These are phyloP conservation scores for Aspergillus fijiensis DNA, from an alignment of 2,329 filamentous ascomycete genomes.

Conservation along the genomic window DNA sequence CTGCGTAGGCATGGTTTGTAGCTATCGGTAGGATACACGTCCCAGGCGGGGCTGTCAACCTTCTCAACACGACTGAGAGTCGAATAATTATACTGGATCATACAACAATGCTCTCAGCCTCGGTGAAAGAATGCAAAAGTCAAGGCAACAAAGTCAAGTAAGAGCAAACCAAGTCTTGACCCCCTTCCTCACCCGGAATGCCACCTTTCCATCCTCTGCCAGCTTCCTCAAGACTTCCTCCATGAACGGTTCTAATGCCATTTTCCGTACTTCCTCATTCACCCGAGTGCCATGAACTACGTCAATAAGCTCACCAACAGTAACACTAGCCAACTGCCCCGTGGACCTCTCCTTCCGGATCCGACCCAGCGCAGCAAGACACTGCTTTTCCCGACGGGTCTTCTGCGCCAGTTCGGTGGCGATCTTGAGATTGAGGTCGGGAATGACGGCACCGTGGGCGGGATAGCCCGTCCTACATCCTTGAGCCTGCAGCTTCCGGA, in stretches of 20 bases:
- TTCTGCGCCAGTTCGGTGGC: slow-evolving; percentile 39
- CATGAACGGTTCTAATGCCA: neutral
- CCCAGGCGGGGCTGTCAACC: too few relatives aligned
- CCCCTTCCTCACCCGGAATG: too few relatives aligned
- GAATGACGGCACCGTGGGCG: slow-evolving; percentile 46
- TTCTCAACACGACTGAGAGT: too few relatives aligned
- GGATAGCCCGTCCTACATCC: slow-evolving; percentile 45
- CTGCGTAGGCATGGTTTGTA: too few relatives aligned
- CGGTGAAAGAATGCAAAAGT: neutral
- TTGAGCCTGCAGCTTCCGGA: slow-evolving; percentile 36
- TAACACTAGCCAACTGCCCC: slow-evolving; percentile 35
- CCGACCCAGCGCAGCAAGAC: slow-evolving; percentile 34
- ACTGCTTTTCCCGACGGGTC: slow-evolving; percentile 42
- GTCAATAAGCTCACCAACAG: slow-evolving; percentile 39
- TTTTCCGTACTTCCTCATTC: too few relatives aligned
- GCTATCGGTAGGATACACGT: too few relatives aligned
- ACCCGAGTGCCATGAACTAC: too few relatives aligned
- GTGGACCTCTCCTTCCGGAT: slow-evolving; percentile 6
- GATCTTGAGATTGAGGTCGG: slow-evolving; percentile 43
- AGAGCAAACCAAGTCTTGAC: neutral
- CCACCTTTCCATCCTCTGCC: neutral
- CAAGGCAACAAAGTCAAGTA: neutral
- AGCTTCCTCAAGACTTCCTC: neutral
- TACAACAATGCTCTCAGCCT: fast-evolving
- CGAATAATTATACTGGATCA: neutral